A percentile compares a stretch with the other conserved stretches of the same genome.
Conservation (phyloP, 164 flowering plant species). For the Sextonia rubra region DNA sequence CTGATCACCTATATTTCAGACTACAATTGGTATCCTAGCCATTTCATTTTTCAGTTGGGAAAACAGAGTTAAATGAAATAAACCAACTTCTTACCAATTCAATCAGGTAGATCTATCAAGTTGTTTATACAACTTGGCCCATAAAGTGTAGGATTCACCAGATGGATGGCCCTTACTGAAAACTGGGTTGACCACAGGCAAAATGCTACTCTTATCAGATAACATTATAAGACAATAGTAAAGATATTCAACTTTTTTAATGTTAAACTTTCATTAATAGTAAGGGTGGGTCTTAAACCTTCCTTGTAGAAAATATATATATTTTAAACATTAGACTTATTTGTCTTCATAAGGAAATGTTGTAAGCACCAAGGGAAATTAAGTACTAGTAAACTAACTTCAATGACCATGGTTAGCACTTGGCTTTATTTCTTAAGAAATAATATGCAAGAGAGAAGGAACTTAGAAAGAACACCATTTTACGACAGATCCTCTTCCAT, state of each 20-base stretch:
- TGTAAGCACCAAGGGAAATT: not conserved
- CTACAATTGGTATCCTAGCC: not conserved
- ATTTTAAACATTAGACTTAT: not conserved
- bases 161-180: not conserved
- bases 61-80: no score
- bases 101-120: not conserved
- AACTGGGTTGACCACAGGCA: no score
- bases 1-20: not conserved
- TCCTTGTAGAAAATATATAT: not conserved
- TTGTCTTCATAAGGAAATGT: not conserved
- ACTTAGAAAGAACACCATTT: constrained; percentile 58
- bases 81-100: not conserved
- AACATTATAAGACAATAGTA: no score
- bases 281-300: not conserved
- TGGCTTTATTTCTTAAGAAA: not conserved
- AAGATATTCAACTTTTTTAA: no score
- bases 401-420: not conserved
- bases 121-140: not conserved
- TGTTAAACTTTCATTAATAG: no score
- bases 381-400: not conserved
- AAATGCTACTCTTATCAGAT: not conserved
- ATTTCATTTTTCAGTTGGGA: no score
- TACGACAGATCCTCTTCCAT: constrained; percentile 91
- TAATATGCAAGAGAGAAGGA: not conserved
- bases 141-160: not conserved